A percentile compares a stretch with the other conserved stretches of the same genome.
Conservation (phyloP, 257 asterid species). For the Ilex asprella region DNA sequence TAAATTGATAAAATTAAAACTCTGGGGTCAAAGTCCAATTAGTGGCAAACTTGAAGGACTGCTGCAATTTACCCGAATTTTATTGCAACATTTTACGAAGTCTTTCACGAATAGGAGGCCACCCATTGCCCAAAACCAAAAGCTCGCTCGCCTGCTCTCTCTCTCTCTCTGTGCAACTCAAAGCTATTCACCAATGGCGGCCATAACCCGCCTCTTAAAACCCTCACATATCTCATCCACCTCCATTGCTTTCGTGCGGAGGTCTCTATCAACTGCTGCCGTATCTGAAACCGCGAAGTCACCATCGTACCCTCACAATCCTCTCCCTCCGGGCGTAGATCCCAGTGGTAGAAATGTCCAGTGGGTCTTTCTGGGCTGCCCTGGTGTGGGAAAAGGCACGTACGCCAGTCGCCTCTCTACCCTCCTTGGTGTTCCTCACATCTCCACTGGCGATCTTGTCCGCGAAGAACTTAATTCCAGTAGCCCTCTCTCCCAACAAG, state of each 20-base stretch:
- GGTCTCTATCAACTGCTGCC: constrained; percentile 50
- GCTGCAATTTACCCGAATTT: too few species aligned
- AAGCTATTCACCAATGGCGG: constrained; percentile 54
- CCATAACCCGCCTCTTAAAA: constrained; percentile 63
- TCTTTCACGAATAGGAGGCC: too few species aligned
- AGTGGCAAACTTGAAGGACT: too few species aligned
- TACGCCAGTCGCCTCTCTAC: constrained; percentile 87
- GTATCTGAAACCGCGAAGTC: constrained; percentile 33
- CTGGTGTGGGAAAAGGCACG: constrained; percentile 98
- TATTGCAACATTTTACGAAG: too few species aligned
- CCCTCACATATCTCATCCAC: constrained; percentile 30
- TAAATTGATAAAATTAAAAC: too few species aligned
- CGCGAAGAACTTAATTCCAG: constrained; percentile 79
- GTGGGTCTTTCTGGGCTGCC: constrained; percentile 95
- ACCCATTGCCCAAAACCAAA: too few species aligned
- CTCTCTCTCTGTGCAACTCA: too few species aligned
- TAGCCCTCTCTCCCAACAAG: constrained; percentile 66
- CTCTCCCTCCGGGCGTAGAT: constrained; percentile 30
- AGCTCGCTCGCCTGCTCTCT: too few species aligned
- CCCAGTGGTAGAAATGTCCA: constrained; percentile 62
- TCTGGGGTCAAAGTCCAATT: too few species aligned
- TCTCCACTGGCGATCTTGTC: constrained; percentile 98
- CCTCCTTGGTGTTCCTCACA: constrained; percentile 87
- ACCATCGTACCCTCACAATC: constrained; percentile 12
- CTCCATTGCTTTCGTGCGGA: constrained; percentile 19